Conservation (phyloP, 192 early-diverging fungal genomes). For the Endogone sp. region DNA sequence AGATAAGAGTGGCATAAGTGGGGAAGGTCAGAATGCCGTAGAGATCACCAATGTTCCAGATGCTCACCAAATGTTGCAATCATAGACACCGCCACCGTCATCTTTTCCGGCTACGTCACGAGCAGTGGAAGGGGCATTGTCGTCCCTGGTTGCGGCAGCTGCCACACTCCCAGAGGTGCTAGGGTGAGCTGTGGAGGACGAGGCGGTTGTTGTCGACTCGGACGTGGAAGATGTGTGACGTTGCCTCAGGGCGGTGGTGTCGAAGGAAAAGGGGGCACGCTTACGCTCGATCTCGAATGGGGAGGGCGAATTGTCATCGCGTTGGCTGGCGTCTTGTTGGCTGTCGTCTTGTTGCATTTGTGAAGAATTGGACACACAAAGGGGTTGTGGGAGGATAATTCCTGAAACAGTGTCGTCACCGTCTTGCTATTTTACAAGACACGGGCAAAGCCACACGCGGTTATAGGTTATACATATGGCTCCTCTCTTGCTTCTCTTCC, state of each 20-base stretch:
- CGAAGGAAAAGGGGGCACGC: background rate
- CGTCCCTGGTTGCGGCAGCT: background rate
- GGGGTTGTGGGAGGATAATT: background rate
- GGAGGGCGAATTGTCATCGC: too few relatives aligned
- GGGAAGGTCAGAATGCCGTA: background rate
- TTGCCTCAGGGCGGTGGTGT: conserved; percentile 5
- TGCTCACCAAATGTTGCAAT: conserved; percentile 38
- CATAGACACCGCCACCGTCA: conserved; percentile 29
- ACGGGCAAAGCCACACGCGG: too few relatives aligned
- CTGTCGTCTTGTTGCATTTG: background rate
- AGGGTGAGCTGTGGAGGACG: background rate
- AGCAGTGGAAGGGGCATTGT: background rate
- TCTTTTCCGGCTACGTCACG: background rate
- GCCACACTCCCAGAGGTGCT: background rate
- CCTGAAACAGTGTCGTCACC: background rate
- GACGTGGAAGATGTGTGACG: background rate
- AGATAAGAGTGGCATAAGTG: background rate
- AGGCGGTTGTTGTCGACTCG: too few relatives aligned
- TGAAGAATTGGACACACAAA: background rate
- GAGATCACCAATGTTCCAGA: background rate
- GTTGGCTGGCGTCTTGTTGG: background rate
- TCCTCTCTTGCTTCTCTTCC: too few relatives aligned
- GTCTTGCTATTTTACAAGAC: too few relatives aligned
- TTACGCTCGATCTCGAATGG: background rate
- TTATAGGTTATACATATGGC: too few relatives aligned